Evolutionary conservation across 208 protist species (phyloP), one percentile per base, ranked within the genome.

Genomic region (Porcisia deanei): DNA sequence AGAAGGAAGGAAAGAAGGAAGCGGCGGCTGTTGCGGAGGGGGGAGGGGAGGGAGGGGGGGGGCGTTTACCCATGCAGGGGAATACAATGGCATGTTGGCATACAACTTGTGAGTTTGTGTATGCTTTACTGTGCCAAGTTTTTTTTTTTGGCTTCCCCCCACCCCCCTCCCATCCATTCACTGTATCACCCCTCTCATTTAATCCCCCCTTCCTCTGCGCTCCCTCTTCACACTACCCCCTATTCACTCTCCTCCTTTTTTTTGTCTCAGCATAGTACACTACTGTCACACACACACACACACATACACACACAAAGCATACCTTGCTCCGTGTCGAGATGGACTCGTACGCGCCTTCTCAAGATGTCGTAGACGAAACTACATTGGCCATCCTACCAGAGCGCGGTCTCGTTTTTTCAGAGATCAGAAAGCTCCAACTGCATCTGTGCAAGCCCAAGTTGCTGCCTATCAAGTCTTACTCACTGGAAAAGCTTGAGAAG

Each of bases 371-470:
- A 1, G 73, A 66, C 30, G 49, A 37, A 10, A 73, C 61, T 16
- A 77, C 81, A 7, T 70, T 60, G 39, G 92, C 96, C 71, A 81
- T 98, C 47, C 74, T 98, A 20, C 93, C 95, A 0, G 89, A 94
- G 60, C 86, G 86, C 59, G 91, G 92, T 3, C 84, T 98, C 49
- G 88, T 98, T 52, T 96, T 94, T 75, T 84, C 86, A 2, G 91
- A 97, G 41, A 81, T 79, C 34, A 88, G 88, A 30, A 86, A 87
- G 25, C 85, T 98, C 49, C 88, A 76, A 57, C 89, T 92, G 65
- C 77, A 98, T 25, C 85, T 99, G 22, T 99, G 97, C 85, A 98
- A 98, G 79, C 98, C 98, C 3, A 99, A 99, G 83, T 91, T 99
- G 47, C 91, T 99, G 78, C 95, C 98, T 43, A 95, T 99, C 79